Evolutionary conservation across 768 basidiomycete species (phyloP), one percentile per base, ranked within the genome.

Genomic region (Rhodotorula taiwanensis): DNA sequence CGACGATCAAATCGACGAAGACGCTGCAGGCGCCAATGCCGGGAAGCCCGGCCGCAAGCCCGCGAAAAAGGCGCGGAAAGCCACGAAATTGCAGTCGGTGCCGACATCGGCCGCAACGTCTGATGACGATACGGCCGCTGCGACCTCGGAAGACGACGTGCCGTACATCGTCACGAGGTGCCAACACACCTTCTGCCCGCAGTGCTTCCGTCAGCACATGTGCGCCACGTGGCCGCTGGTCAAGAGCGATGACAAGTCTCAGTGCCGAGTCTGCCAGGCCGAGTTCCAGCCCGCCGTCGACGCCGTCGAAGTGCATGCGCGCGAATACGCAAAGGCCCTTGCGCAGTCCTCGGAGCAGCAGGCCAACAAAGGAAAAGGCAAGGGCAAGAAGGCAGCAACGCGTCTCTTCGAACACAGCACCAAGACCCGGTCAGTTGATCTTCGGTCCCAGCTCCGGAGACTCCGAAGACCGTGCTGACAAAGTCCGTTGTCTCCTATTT

Each of bases 141-240:
- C 6, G 0, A 10, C 16, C 30, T 25, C 45, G 5, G 41, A 49
- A 31, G 49, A 43, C 13, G 55, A 59, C 52, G 52, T 50, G 39
- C 44, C 86, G 0, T 43, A 28, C n/a, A 78, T 97, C 55, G 76
- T 99, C 73, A 95, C 95, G 18, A 83, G 87, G 65, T 99, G 95
- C 75, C 88, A 91, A 72, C 95, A 99, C 75, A 80, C 98, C 34
- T 97, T 88, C 76, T 99, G 95, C 77, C 71, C 85, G 15, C 78
- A 78, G 31, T 99, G 95, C 76, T 98, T 91, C 81, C 83, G 86
- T 44, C 77, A 80, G 66, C 82, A 81, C n/a, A 82, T 91, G 45
- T 88, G 81, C 66, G 81, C 89, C 28, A 83, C 82, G 30, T 97
- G 88, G 86, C 88, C 91, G 2, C 18, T 57, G 34, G 81, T 85